A percentile compares a stretch with the other conserved stretches of the same genome.
Evolutionary conservation across 495 filamentous ascomycete genomes (phyloP).

Genomic region (Aspergillus haitiensis): DNA sequence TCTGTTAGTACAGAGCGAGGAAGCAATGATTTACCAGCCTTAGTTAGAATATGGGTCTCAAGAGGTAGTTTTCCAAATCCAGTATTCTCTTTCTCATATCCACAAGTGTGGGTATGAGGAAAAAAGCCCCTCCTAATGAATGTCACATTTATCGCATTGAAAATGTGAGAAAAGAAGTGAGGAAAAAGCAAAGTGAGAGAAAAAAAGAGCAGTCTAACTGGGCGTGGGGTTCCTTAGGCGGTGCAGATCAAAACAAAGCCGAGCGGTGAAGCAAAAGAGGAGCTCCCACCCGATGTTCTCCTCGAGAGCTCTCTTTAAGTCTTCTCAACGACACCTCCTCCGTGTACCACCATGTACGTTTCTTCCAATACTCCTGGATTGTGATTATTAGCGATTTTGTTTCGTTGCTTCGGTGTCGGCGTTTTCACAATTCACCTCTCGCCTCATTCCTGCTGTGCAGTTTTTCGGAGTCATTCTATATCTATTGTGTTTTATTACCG

Average conservation of each 20-base stretch:
- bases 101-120: not conserved
- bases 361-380: slow-evolving; percentile 9
- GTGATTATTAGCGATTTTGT: not conserved
- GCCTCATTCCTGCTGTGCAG: not conserved
- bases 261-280: slow-evolving; percentile 16
- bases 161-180: not conserved
- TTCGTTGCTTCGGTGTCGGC: not conserved
- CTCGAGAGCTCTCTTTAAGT: not conserved
- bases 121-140: not conserved
- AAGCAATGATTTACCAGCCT: no score
- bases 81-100: no score
- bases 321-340: slow-evolving; percentile 6
- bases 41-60: no score
- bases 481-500: no score
- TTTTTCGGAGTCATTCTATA: no score
- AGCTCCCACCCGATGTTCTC: not conserved
- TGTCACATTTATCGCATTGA: not conserved
- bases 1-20: no score
- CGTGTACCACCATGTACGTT: slow-evolving; percentile 4
- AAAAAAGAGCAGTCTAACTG: not conserved
- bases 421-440: not conserved
- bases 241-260: slow-evolving; percentile 19
- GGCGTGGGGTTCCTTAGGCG: slow-evolving; percentile 14
- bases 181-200: not conserved
- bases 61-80: no score